Percentiles rank a stretch among this genome's conserved stretches.
These are phyloP conservation scores for Yamadazyma phyllophila DNA, from an alignment of 805 yeast genomes.

Conservation along the genomic window DNA sequence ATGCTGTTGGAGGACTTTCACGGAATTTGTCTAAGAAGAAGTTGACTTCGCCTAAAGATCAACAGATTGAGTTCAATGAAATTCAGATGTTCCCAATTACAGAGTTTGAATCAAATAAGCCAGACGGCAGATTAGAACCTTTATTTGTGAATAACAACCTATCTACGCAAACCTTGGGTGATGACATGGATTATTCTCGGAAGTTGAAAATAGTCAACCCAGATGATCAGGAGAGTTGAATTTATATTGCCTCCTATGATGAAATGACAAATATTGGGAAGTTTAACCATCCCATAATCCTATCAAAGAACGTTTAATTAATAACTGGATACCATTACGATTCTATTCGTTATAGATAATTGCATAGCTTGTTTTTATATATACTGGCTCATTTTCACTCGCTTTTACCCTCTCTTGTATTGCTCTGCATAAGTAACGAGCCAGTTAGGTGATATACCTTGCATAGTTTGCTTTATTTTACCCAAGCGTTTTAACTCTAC, in stretches of 20 bases:
- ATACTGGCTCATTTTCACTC: not conserved
- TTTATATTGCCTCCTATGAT: not conserved
- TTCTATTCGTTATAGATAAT: slow-evolving; percentile 1
- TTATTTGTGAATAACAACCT: slow-evolving; percentile 24
- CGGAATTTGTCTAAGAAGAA: slow-evolving; percentile 32
- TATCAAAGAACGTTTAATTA: too few relatives aligned
- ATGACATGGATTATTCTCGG: slow-evolving; percentile 35
- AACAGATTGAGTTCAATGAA: slow-evolving; percentile 14
- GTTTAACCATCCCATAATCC: too few relatives aligned
- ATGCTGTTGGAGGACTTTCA: slow-evolving; percentile 17
- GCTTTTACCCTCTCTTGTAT: too few relatives aligned
- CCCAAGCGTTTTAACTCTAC: not conserved
- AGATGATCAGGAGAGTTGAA: not conserved
- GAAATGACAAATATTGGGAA: too few relatives aligned
- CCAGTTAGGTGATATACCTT: too few relatives aligned
- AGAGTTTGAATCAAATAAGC: slow-evolving; percentile 23
- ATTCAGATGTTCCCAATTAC: slow-evolving; percentile 34
- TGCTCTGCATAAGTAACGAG: slow-evolving; percentile 27
- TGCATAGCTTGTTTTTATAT: slow-evolving; percentile 6
- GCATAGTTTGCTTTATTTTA: too few relatives aligned
- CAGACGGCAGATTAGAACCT: slow-evolving; percentile 20
- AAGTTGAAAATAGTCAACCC: slow-evolving; percentile 18
- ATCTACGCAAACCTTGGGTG: slow-evolving; percentile 30
- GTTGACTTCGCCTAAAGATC: slow-evolving; percentile 14
- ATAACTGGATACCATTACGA: not conserved